These are phyloP conservation scores for Lenwebbia sp. DNA, from an alignment of 345 rosid species.

Conservation along the genomic window DNA sequence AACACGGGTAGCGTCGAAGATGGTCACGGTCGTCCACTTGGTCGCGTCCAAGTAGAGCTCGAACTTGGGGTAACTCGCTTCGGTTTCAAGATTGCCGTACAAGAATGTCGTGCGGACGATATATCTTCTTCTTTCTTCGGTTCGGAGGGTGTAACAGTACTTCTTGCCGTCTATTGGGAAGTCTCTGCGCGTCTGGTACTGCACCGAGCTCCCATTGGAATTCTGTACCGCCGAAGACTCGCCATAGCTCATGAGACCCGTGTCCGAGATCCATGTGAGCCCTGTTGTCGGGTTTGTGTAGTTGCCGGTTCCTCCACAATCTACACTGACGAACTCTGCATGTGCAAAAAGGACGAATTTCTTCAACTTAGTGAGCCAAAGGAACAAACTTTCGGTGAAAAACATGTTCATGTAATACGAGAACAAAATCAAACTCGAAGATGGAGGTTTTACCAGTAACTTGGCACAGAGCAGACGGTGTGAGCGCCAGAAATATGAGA, in stretches of 20 bases:
- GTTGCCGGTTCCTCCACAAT: slow-evolving; percentile 71
- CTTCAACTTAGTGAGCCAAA: not conserved
- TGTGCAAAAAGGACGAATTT: not conserved
- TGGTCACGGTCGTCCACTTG: slow-evolving; percentile 74
- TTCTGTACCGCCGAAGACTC: slow-evolving; percentile 24
- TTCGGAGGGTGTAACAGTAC: slow-evolving; percentile 64
- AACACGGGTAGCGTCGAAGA: slow-evolving; percentile 57
- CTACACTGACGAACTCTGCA: slow-evolving; percentile 85
- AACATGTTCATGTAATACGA: not conserved
- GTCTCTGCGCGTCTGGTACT: slow-evolving; percentile 53
- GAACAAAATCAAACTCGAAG: not conserved
- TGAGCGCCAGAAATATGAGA: slow-evolving; percentile 18
- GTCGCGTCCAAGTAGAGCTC: slow-evolving; percentile 83
- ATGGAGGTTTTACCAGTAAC: slow-evolving; percentile 35
- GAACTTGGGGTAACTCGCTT: slow-evolving; percentile 74
- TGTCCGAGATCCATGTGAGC: slow-evolving; percentile 79
- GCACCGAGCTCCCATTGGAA: slow-evolving; percentile 29
- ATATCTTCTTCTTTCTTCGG: slow-evolving; percentile 75
- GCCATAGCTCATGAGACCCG: slow-evolving; percentile 42
- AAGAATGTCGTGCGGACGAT: slow-evolving; percentile 84
- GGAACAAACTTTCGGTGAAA: not conserved
- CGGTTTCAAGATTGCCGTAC: slow-evolving; percentile 45
- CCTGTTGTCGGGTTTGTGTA: slow-evolving; percentile 68
- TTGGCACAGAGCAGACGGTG: slow-evolving; percentile 35
- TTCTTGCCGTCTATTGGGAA: slow-evolving; percentile 73